Percentiles rank a stretch among this genome's conserved stretches.
Conservation (phyloP, 805 yeast species). For the Debaryomyces prosopidis region DNA sequence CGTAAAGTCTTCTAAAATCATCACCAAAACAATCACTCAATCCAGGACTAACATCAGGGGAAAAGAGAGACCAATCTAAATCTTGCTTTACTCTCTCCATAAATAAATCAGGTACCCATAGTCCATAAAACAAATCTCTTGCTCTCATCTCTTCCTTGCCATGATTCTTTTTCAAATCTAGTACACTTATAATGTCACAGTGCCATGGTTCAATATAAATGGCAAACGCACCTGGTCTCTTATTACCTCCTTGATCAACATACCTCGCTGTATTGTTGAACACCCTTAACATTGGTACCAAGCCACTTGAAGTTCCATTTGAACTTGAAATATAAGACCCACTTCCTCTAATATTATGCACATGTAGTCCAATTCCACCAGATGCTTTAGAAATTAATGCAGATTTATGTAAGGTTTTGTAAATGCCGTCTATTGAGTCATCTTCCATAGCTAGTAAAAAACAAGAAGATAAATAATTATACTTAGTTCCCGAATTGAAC, state of each 20-base stretch:
- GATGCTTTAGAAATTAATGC: constrained; percentile 93
- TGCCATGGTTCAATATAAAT: constrained; percentile 97
- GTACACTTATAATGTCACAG: constrained; percentile 81
- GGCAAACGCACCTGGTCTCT: constrained; percentile 97
- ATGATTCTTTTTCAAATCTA: constrained; percentile 87
- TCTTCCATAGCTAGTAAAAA: constrained; percentile 88
- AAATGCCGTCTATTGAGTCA: constrained; percentile 95
- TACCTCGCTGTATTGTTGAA: constrained; percentile 95
- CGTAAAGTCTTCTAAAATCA: constrained; percentile 72
- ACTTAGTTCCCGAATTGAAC: constrained; percentile 89
- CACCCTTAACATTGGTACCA: constrained; percentile 95
- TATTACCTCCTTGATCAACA: constrained; percentile 98
- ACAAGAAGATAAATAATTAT: constrained; percentile 87
- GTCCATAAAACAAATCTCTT: constrained; percentile 86
- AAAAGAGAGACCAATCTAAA: constrained; percentile 84
- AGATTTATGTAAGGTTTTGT: constrained; percentile 81
- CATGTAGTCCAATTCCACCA: constrained; percentile 93
- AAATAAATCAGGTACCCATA: constrained; percentile 94
- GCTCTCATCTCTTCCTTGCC: constrained; percentile 95
- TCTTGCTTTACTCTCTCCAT: constrained; percentile 85
- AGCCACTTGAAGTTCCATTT: constrained; percentile 88
- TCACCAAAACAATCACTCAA: constrained; percentile 81
- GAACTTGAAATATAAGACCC: constrained; percentile 92
- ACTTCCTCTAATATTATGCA: constrained; percentile 80
- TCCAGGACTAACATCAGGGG: constrained; percentile 89